Evolutionary conservation across 129 eudicot species (phyloP), one percentile per base, ranked within the genome.

Genomic region (Escallonia herrerae): DNA sequence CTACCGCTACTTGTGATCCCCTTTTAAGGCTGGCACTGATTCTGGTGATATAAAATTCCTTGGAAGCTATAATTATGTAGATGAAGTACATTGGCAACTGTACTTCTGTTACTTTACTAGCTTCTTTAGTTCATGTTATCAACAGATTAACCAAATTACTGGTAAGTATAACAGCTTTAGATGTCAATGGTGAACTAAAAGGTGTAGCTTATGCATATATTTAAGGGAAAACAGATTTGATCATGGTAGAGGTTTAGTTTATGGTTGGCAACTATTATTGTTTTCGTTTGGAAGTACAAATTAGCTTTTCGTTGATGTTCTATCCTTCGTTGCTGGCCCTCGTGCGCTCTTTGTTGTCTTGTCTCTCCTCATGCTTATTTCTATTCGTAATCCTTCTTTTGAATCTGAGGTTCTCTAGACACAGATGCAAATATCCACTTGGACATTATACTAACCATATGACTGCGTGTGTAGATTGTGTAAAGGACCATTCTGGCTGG

Each of bases 281-380:
- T 81, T 64, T 70, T 69, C 60, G 45, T n/a, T 69, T 56, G 63
- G 12, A 79, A 84, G 91, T 84, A 77, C 86, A 77, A 52, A 70
- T 57, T 74, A 65, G 68, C 82, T 81, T 81, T 80, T 75, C 72
- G 49, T 74, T 52, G 60, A 64, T 62, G 44, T 65, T 66, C 63
- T 59, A 49, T 71, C 43, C 44, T 43, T 56, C 60, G 42, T 62
- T 52, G 73, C 74, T 59, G 74, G 74, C 78, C 33, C 77, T 67
- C 72, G 78, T 76, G 71, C 44, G 68, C 52, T 67, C 48, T 40
- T 77, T 72, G 63, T 61, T 72, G 70, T 72, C 62, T 61, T 72
- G 70, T 57, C 72, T 68, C 56, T 33, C 45, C 13, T 3, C 56
- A 51, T 61, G 14, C 61, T 68, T 38, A 43, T 12, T 42, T 52